Evolutionary conservation across 805 yeast genomes (phyloP), one percentile per base, ranked within the genome.

Genomic region (Pichia rugopelliculosa): DNA sequence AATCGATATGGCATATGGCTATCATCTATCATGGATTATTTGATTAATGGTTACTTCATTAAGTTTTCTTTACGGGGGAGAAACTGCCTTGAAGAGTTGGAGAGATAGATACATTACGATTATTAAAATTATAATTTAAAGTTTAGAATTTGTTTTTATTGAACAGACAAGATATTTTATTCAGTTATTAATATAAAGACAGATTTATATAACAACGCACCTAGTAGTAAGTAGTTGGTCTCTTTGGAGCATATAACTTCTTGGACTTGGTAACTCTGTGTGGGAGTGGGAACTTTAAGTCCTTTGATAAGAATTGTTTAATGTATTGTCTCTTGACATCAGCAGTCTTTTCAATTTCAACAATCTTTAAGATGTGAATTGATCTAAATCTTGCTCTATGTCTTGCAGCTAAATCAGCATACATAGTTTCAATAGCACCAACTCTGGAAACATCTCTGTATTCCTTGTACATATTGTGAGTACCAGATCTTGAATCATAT

Each of bases 381-480:
- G 91, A 84, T 85, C 99, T 88, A 84, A 93, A 93, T 84, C 99
- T 89, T 71, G 99, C 93, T 85, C 99, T 89, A 95, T 93, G 99
- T 82, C 99, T 90, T 65, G 99, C 97, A 77, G 99, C 99, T 86
- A 93, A 86, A 78, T 93, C 99, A 76, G 86, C 90, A 93, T 93
- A 93, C 84, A 93, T 84, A 71, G 93, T 79, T 76, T 87, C 96
- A 71, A 93, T 97, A 64, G 98, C 99, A 74, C 87, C 96, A 59
- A 89, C 95, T 82, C 99, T 93, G 81, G 96, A 77, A 66, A 91
- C 95, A 68, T 91, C 99, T 79, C 99, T 89, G 93, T 88, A 87
- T 82, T 93, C 99, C 84, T 93, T 93, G 96, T 93, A 93, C 97
- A 93, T 93, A 95, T 93, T 93, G 95, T 93, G 99, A 70, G 96